A percentile compares a stretch with the other conserved stretches of the same genome.
These are phyloP conservation scores for Leucogyrophana mollusca DNA, from an alignment of 768 basidiomycete genomes.

Conservation along the genomic window DNA sequence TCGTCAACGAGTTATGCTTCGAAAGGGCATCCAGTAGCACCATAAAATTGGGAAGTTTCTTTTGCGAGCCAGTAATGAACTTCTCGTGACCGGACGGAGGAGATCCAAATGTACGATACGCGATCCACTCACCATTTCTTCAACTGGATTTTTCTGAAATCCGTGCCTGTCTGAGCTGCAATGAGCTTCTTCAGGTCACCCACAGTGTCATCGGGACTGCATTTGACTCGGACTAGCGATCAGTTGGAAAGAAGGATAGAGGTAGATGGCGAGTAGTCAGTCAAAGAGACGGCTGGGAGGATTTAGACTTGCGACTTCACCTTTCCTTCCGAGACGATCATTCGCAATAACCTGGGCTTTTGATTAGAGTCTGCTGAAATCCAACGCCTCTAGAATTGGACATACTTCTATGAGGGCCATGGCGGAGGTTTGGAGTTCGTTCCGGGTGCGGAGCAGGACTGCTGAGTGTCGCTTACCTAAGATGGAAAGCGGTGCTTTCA, in stretches of 20 bases:
- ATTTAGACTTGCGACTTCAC: constrained; percentile 36
- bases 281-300: constrained; percentile 8
- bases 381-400: no score
- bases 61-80: constrained; percentile 1
- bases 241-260: neutral
- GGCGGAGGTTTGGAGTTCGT: no score
- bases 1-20: no score
- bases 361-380: no score
- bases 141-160: constrained; percentile 79
- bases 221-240: constrained; percentile 89
- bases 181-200: constrained; percentile 98
- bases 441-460: no score
- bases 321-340: constrained; percentile 93
- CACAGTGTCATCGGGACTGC: constrained; percentile 92
- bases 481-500: no score
- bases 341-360: constrained; percentile 98
- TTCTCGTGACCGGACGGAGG: neutral
- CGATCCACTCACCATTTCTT: constrained; percentile 92
- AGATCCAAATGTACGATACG: neutral
- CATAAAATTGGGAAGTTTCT: no score
- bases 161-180: constrained; percentile 93
- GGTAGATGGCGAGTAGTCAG: neutral
- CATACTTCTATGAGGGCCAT: no score
- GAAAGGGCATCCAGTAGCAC: no score
- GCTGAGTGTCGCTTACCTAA: no score